Conservation (phyloP, 2,329 filamentous ascomycete genomes). For the Ophiostoma sp. region DNA sequence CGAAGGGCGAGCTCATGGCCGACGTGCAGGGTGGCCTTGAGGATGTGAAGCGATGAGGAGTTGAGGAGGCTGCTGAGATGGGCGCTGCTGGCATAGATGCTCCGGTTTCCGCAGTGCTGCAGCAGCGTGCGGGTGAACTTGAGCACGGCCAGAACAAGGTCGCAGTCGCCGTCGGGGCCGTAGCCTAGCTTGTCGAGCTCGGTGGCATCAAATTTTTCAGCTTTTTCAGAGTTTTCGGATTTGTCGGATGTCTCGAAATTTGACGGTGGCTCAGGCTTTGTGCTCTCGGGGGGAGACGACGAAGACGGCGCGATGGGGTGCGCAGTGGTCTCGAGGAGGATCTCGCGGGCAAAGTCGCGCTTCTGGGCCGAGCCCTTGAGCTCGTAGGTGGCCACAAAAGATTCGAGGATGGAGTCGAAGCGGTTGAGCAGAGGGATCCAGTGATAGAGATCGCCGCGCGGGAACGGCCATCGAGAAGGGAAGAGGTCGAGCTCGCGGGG, state of each 20-base stretch:
- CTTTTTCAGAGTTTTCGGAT: too few species aligned
- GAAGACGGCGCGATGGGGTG: slow-evolving; percentile 40
- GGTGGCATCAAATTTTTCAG: not conserved
- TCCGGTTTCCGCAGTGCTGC: slow-evolving; percentile 93
- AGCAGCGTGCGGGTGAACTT: slow-evolving; percentile 81
- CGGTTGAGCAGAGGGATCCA: slow-evolving; percentile 94
- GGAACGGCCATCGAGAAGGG: slow-evolving; percentile 88
- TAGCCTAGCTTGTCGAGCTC: slow-evolving; percentile 56
- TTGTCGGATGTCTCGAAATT: not conserved
- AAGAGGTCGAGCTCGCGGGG: slow-evolving; percentile 73
- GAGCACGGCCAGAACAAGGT: slow-evolving; percentile 73
- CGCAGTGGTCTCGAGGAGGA: slow-evolving; percentile 56
- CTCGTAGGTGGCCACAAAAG: slow-evolving; percentile 74
- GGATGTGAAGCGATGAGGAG: slow-evolving; percentile 72
- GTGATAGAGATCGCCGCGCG: slow-evolving; percentile 91
- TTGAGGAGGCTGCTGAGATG: slow-evolving; percentile 86
- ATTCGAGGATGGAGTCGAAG: slow-evolving; percentile 82
- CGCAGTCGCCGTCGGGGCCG: slow-evolving; percentile 68
- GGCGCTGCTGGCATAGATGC: slow-evolving; percentile 89
- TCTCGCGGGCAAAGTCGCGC: slow-evolving; percentile 63
- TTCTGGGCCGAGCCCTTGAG: slow-evolving; percentile 75
- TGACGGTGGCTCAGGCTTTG: not conserved
- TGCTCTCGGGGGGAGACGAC: slow-evolving; percentile 36
- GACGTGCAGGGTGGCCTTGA: slow-evolving; percentile 73
- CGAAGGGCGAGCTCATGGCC: slow-evolving; percentile 83